phyloP scores from a whole-genome alignment of 106 monocot genomes.

The Alisma plantagoaquatica region DNA sequence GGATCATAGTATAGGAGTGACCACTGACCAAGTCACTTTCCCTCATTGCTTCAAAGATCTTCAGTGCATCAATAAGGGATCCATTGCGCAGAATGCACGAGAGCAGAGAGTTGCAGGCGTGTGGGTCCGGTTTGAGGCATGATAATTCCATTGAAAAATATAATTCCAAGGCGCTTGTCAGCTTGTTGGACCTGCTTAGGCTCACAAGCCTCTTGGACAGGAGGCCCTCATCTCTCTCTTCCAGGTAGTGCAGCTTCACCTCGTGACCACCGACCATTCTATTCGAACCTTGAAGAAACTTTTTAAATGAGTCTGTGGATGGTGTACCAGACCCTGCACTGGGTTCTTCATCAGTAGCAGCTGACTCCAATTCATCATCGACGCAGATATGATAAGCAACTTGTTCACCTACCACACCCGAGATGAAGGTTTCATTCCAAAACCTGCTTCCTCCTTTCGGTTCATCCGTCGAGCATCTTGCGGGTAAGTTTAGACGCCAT shows the following conservation, averaged over 20 bases:
- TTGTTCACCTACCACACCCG: too few species aligned
- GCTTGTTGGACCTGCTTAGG: constrained; percentile 75
- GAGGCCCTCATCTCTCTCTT: constrained; percentile 69
- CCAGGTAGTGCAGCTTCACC: constrained; percentile 49
- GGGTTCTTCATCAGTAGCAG: too few species aligned
- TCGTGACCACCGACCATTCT: not conserved
- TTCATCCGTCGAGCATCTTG: too few species aligned
- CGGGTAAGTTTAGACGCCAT: too few species aligned
- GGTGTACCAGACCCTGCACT: too few species aligned
- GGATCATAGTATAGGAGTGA: constrained; percentile 68
- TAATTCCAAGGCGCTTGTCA: constrained; percentile 66
- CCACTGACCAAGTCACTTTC: constrained; percentile 40
- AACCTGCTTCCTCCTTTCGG: too few species aligned
- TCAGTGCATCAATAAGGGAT: constrained; percentile 43
- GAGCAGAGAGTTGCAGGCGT: constrained; percentile 85
- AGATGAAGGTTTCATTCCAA: too few species aligned
- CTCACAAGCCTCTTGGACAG: constrained; percentile 59
- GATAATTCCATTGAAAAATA: constrained; percentile 54
- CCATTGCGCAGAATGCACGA: constrained; percentile 57
- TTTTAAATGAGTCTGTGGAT: too few species aligned
- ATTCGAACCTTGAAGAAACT: not conserved
- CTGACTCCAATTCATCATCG: too few species aligned
- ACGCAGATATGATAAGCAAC: too few species aligned
- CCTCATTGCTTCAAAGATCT: constrained; percentile 46
- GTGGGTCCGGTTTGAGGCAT: constrained; percentile 47